Evolutionary conservation across 805 yeast genomes (phyloP).

Genomic region (Ascoidea rubescens): DNA sequence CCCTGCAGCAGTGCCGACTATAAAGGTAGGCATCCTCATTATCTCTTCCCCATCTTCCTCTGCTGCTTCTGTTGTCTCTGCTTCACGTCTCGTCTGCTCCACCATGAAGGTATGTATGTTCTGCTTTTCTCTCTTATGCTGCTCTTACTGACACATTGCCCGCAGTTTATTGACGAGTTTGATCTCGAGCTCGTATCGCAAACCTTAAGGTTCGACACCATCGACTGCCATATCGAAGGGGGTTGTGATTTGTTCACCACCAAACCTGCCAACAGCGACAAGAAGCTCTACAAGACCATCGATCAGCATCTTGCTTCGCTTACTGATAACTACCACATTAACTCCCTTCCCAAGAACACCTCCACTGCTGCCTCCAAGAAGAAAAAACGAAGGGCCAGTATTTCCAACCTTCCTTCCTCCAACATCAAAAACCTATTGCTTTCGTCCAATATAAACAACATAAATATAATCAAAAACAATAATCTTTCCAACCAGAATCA

Average conservation of each 20-base stretch:
- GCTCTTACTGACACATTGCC: no score
- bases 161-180: conserved; percentile 78
- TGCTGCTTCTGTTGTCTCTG: no score
- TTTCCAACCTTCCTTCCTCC: not conserved
- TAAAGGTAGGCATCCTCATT: no score
- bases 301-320: conserved; percentile 62
- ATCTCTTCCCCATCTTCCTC: no score
- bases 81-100: no score
- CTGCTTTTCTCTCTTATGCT: no score
- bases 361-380: conserved; percentile 1
- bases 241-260: conserved; percentile 92
- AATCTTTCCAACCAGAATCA: not conserved
- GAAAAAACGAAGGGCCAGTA: not conserved
- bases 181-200: conserved; percentile 89
- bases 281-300: conserved; percentile 75
- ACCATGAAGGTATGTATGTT: no score
- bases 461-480: conserved; percentile 10
- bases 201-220: conserved; percentile 64
- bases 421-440: no score
- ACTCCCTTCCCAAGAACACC: conserved; percentile 3
- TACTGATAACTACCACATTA: conserved; percentile 11
- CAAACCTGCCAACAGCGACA: conserved; percentile 81
- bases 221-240: conserved; percentile 67
- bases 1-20: no score
- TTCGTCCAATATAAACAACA: not conserved